A percentile compares a stretch with the other conserved stretches of the same genome.
phyloP scores from a whole-genome alignment of 164 flowering plant genomes.

The Magnolia changhungtana region DNA sequence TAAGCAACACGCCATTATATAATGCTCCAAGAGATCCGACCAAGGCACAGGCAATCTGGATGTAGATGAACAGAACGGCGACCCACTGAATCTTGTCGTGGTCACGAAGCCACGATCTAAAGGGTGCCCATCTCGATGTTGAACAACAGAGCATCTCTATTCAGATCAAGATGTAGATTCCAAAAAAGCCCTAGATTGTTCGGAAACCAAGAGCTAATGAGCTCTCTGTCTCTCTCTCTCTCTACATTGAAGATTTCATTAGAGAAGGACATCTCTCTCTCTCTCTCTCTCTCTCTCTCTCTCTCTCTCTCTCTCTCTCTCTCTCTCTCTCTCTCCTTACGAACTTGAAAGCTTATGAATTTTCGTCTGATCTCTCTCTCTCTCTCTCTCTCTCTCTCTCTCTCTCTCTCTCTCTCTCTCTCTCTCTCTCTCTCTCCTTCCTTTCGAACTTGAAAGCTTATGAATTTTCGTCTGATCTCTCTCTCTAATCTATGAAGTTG shows the following conservation, averaged over 20 bases:
- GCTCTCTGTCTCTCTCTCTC: neutral
- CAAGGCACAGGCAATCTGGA: constrained; percentile 84
- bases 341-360: no score
- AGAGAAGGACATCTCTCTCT: neutral
- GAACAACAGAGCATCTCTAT: constrained; percentile 45
- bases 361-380: no score
- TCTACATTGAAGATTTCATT: neutral
- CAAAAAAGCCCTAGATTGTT: neutral
- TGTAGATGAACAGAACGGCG: constrained; percentile 62
- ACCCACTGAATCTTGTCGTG: constrained; percentile 57
- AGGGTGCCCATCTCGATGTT: constrained; percentile 19
- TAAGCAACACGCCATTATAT: constrained; percentile 71
- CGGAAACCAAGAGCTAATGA: neutral
- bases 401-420: no score
- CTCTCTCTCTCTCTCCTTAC: no score
- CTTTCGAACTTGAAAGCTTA: neutral
- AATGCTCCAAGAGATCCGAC: constrained; percentile 83
- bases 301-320: no score
- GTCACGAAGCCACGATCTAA: constrained; percentile 63
- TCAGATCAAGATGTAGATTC: neutral
- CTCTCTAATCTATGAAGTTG: no score
- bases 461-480: neutral
- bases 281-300: neutral
- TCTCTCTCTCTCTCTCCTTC: no score
- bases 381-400: no score